Evolutionary conservation across 2,329 filamentous ascomycete species (phyloP), one percentile per base, ranked within the genome.

Genomic region (Lachnellula suecica): DNA sequence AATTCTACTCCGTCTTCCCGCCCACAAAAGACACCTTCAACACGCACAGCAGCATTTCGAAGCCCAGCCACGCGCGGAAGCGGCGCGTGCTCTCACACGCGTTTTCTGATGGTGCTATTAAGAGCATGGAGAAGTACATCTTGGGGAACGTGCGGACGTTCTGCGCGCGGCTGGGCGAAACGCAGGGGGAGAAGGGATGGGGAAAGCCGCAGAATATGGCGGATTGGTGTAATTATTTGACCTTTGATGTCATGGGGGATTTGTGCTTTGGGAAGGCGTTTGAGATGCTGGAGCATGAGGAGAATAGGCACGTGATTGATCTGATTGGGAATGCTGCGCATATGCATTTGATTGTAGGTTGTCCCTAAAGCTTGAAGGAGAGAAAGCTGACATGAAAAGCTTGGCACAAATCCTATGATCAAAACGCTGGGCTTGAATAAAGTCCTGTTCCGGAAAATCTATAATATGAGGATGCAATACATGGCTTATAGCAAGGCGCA

Each of bases 1-100:
- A 84, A 60, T 89, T 89, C 72, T 90, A 90, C 72, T 80, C 87
- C 59, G 84, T 84, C 37, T 89, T 89, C 66, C 83, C 84, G 1
- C 84, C 87, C 51, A 86, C 85, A 15, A 73, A 74, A 57, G 72
- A 73, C 23, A 81, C 83, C 1, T 81, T 84, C 61, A 89, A 89
- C 71, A 89, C 87, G 1, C 86, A 89, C 72, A 89, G 87, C 70
- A 78, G 77, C 2, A 85, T 88, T 47, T 83, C 89, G 65, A 88
- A 87, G 71, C 71, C 76, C 0, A 72, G 82, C 38, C 87, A 91
- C 66, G 85, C 85, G 25, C 82, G 86, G 48, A 89, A 90, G 75
- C 76, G 87, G 35, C 78, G 65, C 24, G 63, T 68, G 2, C 73
- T 91, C 31, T 84, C 83, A n/a, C 84, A 88, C 60, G 87, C 84